Evolutionary conservation across 768 basidiomycete species (phyloP).

Genomic region (Psilocybe sp.): DNA sequence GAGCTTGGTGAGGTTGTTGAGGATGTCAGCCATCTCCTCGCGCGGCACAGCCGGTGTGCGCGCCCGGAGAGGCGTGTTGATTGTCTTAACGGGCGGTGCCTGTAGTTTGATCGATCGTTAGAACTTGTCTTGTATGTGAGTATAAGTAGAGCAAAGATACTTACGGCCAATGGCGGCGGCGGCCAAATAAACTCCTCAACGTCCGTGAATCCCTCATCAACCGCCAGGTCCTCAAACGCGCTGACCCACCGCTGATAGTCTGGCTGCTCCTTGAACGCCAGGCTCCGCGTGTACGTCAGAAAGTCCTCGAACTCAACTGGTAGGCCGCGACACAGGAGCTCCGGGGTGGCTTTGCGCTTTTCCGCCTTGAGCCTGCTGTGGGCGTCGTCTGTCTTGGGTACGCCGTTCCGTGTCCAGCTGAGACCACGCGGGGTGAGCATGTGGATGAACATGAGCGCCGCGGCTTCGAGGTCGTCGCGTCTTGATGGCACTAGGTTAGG

Average conservation of each 20-base stretch:
- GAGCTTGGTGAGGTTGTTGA: conserved; percentile 58
- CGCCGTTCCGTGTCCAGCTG: conserved; percentile 77
- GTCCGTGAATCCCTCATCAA: conserved; percentile 54
- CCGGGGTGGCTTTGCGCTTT: conserved; percentile 58
- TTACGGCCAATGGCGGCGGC: conserved; percentile 40
- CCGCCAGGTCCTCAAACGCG: conserved; percentile 63
- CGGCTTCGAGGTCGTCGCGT: conserved; percentile 76
- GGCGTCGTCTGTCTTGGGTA: conserved; percentile 65
- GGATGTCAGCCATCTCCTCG: conserved; percentile 51
- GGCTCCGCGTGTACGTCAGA: conserved; percentile 63
- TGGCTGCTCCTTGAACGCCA: conserved; percentile 67
- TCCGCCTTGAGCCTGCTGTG: conserved; percentile 64
- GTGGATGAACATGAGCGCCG: conserved; percentile 78
- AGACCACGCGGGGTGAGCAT: conserved; percentile 74
- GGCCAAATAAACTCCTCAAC: conserved; percentile 74
- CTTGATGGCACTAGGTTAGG: conserved; percentile 62
- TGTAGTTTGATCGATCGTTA: conserved; percentile 1
- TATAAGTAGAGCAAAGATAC: conserved; percentile 13
- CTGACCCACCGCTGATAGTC: conserved; percentile 65
- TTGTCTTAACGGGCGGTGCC: conserved; percentile 24
- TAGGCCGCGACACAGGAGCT: conserved; percentile 65
- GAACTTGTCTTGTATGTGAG: neutral
- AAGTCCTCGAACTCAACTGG: conserved; percentile 77
- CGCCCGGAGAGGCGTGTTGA: conserved; percentile 33
- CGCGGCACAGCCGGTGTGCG: conserved; percentile 32